Percentiles rank a stretch among this genome's conserved stretches.
These are phyloP conservation scores for Trametes villosa DNA, from an alignment of 768 basidiomycete genomes.

Conservation along the genomic window DNA sequence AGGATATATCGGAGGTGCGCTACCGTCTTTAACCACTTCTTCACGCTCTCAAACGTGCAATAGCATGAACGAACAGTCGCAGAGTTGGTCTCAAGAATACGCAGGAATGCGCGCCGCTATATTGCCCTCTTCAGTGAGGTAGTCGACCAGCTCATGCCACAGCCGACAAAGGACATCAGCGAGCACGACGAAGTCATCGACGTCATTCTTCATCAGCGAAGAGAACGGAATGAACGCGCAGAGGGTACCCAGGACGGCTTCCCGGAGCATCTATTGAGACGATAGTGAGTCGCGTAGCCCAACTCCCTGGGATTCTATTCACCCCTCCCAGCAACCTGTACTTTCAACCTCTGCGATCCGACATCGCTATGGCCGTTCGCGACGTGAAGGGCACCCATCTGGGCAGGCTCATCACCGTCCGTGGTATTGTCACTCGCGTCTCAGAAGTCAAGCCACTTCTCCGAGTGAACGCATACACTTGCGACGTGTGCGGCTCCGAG, in stretches of 20 bases:
- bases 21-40: conserved; percentile 6
- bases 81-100: conserved; percentile 82
- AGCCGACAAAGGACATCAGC: conserved; percentile 86
- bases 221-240: conserved; percentile 83
- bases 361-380: conserved; percentile 84
- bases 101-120: conserved; percentile 88
- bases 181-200: conserved; percentile 95
- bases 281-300: conserved; percentile 89
- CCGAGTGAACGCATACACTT: conserved; percentile 97
- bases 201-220: conserved; percentile 91
- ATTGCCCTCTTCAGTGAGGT: conserved; percentile 87
- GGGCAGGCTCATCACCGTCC: conserved; percentile 93
- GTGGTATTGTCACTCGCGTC: conserved; percentile 97
- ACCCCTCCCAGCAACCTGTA: conserved; percentile 77
- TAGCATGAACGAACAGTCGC: conserved; percentile 72
- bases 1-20: conserved; percentile 79
- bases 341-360: conserved; percentile 83
- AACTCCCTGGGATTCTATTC: neutral
- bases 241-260: conserved; percentile 79
- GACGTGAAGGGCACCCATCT: conserved; percentile 85
- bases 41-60: conserved; percentile 19
- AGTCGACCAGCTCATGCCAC: conserved; percentile 88
- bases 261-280: conserved; percentile 86
- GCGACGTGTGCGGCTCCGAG: conserved; percentile 97
- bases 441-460: conserved; percentile 98